Conservation (phyloP, 2,329 filamentous ascomycete species). For the Arthrobotrys sphaeroides region DNA sequence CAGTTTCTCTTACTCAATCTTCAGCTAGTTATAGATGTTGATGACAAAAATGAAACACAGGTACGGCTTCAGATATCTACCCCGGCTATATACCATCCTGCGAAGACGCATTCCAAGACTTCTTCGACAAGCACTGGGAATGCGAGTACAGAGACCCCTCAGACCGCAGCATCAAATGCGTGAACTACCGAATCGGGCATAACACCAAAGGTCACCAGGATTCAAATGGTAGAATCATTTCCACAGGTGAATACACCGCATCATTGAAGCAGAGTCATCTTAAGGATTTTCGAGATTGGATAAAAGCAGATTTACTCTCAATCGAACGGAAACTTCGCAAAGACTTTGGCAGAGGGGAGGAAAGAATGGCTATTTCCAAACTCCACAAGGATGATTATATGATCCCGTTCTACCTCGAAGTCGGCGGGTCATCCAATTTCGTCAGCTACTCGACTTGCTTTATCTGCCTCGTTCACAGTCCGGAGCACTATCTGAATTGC, state of each 20-base stretch:
- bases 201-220: slow-evolving; percentile 65
- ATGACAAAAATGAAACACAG: no score
- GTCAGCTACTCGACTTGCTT: slow-evolving; percentile 55
- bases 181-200: slow-evolving; percentile 60
- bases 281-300: not conserved
- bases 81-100: slow-evolving; percentile 63
- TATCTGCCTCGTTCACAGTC: slow-evolving; percentile 58
- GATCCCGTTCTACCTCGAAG: slow-evolving; percentile 58
- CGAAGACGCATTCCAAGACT: slow-evolving; percentile 63
- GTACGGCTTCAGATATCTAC: slow-evolving; percentile 61
- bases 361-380: slow-evolving; percentile 60
- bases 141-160: slow-evolving; percentile 61
- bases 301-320: not conserved
- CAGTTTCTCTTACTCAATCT: no score
- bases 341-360: not conserved
- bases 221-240: slow-evolving; percentile 62
- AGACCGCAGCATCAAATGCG: slow-evolving; percentile 58
- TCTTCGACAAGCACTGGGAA: slow-evolving; percentile 64
- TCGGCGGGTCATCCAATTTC: slow-evolving; percentile 55
- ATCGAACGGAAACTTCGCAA: not conserved
- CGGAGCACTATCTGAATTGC: slow-evolving; percentile 54
- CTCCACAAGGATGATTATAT: slow-evolving; percentile 59
- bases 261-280: not conserved
- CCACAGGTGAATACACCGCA: slow-evolving; percentile 58
- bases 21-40: no score